These are phyloP conservation scores for Solanum pimpinellifolium DNA, from an alignment of 257 asterid genomes.

Conservation along the genomic window DNA sequence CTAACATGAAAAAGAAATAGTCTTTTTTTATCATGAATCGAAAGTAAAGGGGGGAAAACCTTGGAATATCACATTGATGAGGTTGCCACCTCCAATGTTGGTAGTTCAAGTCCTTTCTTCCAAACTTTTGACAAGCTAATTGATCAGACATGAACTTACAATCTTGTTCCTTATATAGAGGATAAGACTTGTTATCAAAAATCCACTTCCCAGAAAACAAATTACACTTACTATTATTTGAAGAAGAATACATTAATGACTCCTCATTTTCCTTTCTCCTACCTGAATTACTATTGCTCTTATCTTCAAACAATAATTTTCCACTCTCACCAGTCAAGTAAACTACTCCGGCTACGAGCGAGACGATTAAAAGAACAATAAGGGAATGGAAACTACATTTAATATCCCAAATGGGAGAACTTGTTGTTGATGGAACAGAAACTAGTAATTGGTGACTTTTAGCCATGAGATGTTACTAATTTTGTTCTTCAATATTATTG, in stretches of 20 bases:
- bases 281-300: neutral
- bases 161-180: slow-evolving; percentile 38
- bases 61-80: slow-evolving; percentile 50
- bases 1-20: neutral
- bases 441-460: slow-evolving; percentile 14
- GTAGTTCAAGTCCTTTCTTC: slow-evolving; percentile 45
- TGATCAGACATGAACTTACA: slow-evolving; percentile 41
- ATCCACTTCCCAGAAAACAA: slow-evolving; percentile 58
- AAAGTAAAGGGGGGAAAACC: slow-evolving; percentile 17
- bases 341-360: slow-evolving; percentile 40
- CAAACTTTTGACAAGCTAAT: slow-evolving; percentile 48
- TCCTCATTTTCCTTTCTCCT: neutral
- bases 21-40: neutral
- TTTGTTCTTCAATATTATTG: neutral
- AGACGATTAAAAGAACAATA: slow-evolving; percentile 32
- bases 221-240: slow-evolving; percentile 9
- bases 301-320: slow-evolving; percentile 8
- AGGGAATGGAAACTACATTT: slow-evolving; percentile 55
- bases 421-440: slow-evolving; percentile 8
- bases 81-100: slow-evolving; percentile 79
- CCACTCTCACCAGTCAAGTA: slow-evolving; percentile 53
- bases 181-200: slow-evolving; percentile 36
- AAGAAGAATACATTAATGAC: neutral
- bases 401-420: slow-evolving; percentile 23
- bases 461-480: neutral